Evolutionary conservation across 768 basidiomycete species (phyloP), one percentile per base, ranked within the genome.

Genomic region (Mycena leptocephala): DNA sequence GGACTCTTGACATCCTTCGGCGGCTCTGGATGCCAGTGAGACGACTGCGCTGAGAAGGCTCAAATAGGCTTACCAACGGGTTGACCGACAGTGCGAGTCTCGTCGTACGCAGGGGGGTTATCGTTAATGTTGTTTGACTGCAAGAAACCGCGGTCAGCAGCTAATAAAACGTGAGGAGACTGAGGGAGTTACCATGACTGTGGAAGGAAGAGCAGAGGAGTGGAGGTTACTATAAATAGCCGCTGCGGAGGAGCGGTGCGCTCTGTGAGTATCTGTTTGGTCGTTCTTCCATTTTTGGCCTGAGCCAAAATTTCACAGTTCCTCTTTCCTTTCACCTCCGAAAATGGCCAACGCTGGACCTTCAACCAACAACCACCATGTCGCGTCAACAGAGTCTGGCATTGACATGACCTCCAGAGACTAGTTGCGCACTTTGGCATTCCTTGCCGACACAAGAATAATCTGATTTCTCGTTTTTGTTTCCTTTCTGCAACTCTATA

Each of bases 341-440:
- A 73, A 68, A 46, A 83, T 82, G 78, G 68, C 80, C 43, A 81
- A 79, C 76, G 81, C 74, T 32, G 82, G 83, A 58, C 81, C 82
- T 39, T 83, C 85, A 13, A 79, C 82, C 37, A 76, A 70, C 46
- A 67, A 77, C 72, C 68, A 82, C 67, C 77, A 78, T 59, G 81
- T 73, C 69, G 53, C 68, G 22, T 62, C 66, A 20, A 41, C 68
- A 35, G 76, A 77, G 35, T 26, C 41, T 30, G 22, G n/a, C n/a
- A 87, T 87, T 46, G 88, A 90, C 78, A 95, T 96, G 95, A 96
- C 95, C 63, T 96, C 95, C 30, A 91, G 89, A 89, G 95, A 96
- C 91, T 96, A 96, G 95, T 94, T 90, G 89, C 92, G 89, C 89
- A 82, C 79, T 79, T 84, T 81, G 78, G 73, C 76, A 82, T 76